phyloP scores from a whole-genome alignment of 2,329 filamentous ascomycete species.

The Fusarium ambrosium region DNA sequence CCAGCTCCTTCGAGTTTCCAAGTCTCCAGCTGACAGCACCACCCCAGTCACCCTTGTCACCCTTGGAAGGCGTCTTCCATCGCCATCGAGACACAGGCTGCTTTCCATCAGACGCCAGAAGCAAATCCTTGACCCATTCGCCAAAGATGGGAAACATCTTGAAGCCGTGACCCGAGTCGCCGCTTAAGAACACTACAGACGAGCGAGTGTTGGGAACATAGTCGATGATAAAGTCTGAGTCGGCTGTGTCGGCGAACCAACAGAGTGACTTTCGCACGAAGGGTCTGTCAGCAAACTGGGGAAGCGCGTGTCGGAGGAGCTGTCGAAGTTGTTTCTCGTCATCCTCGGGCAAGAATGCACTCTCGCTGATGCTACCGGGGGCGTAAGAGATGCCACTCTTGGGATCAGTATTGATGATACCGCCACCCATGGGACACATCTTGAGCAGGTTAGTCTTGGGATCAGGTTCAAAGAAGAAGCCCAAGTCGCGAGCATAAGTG shows the following conservation, averaged over 20 bases:
- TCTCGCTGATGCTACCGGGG: constrained; percentile 46
- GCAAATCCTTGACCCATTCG: constrained; percentile 63
- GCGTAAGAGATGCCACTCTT: constrained; percentile 57
- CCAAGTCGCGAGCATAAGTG: constrained; percentile 71
- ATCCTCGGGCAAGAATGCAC: constrained; percentile 64
- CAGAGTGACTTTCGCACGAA: constrained; percentile 71
- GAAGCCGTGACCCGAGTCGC: constrained; percentile 73
- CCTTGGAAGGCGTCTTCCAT: constrained; percentile 59
- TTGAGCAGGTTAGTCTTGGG: constrained; percentile 70
- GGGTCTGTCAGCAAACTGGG: constrained; percentile 64
- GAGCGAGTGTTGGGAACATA: constrained; percentile 65
- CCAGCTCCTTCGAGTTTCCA: constrained; percentile 47
- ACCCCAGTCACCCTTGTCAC: constrained; percentile 45
- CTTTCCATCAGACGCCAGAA: constrained; percentile 54
- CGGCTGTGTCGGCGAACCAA: constrained; percentile 73
- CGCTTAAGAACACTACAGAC: constrained; percentile 63
- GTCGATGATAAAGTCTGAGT: constrained; percentile 73
- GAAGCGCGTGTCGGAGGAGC: constrained; percentile 65
- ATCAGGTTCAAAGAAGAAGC: constrained; percentile 77
- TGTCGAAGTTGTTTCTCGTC: constrained; percentile 67
- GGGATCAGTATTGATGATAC: constrained; percentile 62
- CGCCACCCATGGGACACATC: constrained; percentile 70
- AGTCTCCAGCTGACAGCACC: constrained; percentile 56
- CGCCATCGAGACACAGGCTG: constrained; percentile 64
- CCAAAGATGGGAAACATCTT: constrained; percentile 74